phyloP scores from a whole-genome alignment of 2,329 filamentous ascomycete genomes.

The Fusarium phyllophilum region DNA sequence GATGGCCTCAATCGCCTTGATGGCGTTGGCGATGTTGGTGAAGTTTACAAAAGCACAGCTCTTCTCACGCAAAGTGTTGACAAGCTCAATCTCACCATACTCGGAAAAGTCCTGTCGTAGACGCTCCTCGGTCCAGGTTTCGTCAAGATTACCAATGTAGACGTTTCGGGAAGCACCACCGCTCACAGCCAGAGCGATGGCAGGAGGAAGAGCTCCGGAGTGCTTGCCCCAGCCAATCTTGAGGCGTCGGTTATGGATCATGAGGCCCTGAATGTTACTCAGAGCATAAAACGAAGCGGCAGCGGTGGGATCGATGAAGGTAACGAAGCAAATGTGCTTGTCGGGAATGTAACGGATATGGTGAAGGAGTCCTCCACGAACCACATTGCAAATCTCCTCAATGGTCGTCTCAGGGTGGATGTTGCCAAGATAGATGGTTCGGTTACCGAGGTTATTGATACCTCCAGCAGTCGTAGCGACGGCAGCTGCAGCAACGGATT shows the following conservation, averaged over 20 bases:
- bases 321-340: constrained; percentile 99
- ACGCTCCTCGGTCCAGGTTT: constrained; percentile 96
- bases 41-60: constrained; percentile 99
- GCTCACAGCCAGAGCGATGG: constrained; percentile 94
- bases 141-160: constrained; percentile 96
- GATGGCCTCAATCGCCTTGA: constrained; percentile 98
- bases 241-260: constrained; percentile 97
- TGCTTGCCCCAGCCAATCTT: constrained; percentile 99
- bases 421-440: constrained; percentile 97
- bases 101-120: constrained; percentile 96
- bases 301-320: constrained; percentile 97
- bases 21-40: constrained; percentile 99
- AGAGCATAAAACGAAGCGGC: constrained; percentile 97
- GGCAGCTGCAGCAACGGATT: constrained; percentile 95
- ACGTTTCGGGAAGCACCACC: constrained; percentile 98
- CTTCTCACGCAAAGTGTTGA: constrained; percentile 97
- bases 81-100: constrained; percentile 96
- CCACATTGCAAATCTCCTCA: constrained; percentile 99
- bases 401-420: constrained; percentile 99
- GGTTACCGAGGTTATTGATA: constrained; percentile 96
- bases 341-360: constrained; percentile 99
- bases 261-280: constrained; percentile 95
- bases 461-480: constrained; percentile 96
- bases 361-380: constrained; percentile 92
- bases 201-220: constrained; percentile 93